These are phyloP conservation scores for Cornus florida DNA, from an alignment of 148 eudicot genomes.

Conservation along the genomic window DNA sequence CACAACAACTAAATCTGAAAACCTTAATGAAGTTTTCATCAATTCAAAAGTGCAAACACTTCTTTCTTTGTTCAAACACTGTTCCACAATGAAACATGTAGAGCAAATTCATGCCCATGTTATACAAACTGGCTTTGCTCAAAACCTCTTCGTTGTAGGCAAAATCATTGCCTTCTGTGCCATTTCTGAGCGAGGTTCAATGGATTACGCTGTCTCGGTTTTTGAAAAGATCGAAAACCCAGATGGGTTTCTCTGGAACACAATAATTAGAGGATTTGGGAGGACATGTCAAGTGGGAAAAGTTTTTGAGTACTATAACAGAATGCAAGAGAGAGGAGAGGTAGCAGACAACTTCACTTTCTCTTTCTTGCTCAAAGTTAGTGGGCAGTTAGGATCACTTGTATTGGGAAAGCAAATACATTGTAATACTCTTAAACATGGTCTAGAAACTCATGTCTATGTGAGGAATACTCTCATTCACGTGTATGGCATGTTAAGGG, in stretches of 20 bases:
- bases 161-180: constrained; percentile 36
- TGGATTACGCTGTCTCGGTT: constrained; percentile 27
- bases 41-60: constrained; percentile 21
- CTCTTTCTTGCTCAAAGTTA: constrained; percentile 33
- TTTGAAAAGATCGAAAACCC: constrained; percentile 22
- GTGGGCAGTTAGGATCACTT: constrained; percentile 30
- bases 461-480: constrained; percentile 48
- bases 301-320: constrained; percentile 17
- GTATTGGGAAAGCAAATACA: constrained; percentile 48
- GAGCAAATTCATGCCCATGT: constrained; percentile 30
- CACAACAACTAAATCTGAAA: background rate
- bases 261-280: constrained; percentile 39
- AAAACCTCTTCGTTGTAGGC: constrained; percentile 26
- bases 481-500: constrained; percentile 40
- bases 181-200: constrained; percentile 17
- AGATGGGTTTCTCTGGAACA: constrained; percentile 43
- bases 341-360: constrained; percentile 28
- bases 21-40: constrained; percentile 3
- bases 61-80: constrained; percentile 21
- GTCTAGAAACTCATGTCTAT: constrained; percentile 38
- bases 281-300: constrained; percentile 14
- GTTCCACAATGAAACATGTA: constrained; percentile 20
- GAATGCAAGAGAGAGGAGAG: constrained; percentile 27
- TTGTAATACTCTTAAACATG: constrained; percentile 43
- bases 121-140: constrained; percentile 19